phyloP scores from a whole-genome alignment of 257 asterid genomes.

The Coffea eugenioides region DNA sequence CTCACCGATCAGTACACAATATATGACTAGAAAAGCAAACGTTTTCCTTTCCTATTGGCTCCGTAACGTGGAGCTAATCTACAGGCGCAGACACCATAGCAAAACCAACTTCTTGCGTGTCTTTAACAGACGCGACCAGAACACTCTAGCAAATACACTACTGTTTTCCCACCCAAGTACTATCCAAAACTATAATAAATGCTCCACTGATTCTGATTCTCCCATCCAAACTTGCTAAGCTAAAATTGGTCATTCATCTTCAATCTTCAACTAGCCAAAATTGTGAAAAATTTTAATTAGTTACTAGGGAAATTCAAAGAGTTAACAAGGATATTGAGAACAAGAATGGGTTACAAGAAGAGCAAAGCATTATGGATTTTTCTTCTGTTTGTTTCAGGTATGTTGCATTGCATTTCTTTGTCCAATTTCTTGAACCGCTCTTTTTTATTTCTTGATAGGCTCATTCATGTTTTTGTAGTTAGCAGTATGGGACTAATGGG shows the following conservation, averaged over 20 bases:
- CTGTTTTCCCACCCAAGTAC: constrained; percentile 1
- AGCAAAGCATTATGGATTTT: constrained; percentile 3
- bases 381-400: constrained; percentile 12
- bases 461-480: no score
- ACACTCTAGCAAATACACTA: neutral
- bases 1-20: neutral
- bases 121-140: neutral
- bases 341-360: neutral
- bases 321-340: neutral
- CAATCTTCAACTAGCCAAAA: no score
- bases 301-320: neutral
- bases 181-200: neutral
- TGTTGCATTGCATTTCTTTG: neutral
- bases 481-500: no score
- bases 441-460: neutral
- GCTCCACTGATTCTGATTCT: neutral
- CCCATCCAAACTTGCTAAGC: neutral
- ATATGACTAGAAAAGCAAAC: neutral
- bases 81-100: neutral
- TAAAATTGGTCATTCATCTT: neutral
- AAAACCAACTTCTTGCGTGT: constrained; percentile 5
- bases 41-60: neutral
- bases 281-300: no score
- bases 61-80: neutral
- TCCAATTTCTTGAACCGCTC: neutral